phyloP scores from a whole-genome alignment of 2,329 filamentous ascomycete genomes.

The Chrysoporthe austroafricana region DNA sequence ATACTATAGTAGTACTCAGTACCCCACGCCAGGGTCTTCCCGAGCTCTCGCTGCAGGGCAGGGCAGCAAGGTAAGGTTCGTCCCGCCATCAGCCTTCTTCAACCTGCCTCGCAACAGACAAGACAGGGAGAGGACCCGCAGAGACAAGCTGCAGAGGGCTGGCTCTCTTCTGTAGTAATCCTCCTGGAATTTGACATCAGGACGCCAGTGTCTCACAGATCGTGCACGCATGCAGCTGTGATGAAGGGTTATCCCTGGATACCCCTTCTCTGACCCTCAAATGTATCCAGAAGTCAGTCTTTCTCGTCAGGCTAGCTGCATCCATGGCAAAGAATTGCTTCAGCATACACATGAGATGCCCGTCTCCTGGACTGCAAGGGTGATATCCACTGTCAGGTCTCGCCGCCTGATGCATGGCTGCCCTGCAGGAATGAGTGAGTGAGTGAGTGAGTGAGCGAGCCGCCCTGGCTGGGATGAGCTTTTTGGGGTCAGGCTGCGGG shows the following conservation, averaged over 20 bases:
- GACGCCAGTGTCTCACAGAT: background rate
- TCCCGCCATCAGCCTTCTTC: background rate
- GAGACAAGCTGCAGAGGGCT: too few species aligned
- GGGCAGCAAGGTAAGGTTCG: too few species aligned
- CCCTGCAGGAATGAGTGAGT: background rate
- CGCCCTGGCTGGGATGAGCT: constrained; percentile 4
- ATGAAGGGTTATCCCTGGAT: background rate
- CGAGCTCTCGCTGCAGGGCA: too few species aligned
- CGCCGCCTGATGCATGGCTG: background rate
- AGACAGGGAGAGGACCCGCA: background rate
- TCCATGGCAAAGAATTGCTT: too few species aligned
- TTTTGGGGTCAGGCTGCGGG: background rate
- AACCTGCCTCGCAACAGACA: background rate
- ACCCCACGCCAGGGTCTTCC: background rate
- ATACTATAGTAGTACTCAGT: background rate
- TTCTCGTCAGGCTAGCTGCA: too few species aligned
- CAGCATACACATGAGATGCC: too few species aligned
- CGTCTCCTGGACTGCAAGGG: too few species aligned
- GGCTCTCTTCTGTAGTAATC: too few species aligned
- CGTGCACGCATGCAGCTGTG: background rate
- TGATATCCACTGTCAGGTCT: background rate
- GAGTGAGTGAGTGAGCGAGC: too few species aligned
- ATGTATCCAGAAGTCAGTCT: too few species aligned
- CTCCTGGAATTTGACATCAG: background rate
- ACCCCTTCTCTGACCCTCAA: too few species aligned